These are phyloP conservation scores for Trichoderma brevicompactum DNA, from an alignment of 2,329 filamentous ascomycete genomes.

Conservation along the genomic window DNA sequence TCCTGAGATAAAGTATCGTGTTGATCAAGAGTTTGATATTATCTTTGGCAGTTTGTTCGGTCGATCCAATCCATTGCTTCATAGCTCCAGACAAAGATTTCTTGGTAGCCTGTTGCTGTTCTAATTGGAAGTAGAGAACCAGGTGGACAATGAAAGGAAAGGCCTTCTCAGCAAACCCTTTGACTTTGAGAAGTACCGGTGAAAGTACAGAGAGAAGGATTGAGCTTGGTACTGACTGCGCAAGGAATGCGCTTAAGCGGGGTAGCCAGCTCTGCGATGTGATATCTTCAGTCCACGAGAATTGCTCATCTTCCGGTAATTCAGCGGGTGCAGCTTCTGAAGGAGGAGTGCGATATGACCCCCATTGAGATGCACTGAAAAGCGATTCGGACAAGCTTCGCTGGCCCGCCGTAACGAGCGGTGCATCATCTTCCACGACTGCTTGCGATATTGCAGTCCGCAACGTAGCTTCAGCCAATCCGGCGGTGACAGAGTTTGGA, in stretches of 20 bases:
- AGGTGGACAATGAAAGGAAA: conserved; percentile 88
- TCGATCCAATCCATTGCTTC: conserved; percentile 62
- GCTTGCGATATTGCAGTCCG: conserved; percentile 61
- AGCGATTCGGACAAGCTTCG: conserved; percentile 57
- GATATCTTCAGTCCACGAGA: conserved; percentile 46
- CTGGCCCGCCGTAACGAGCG: conserved; percentile 55
- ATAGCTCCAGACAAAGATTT: conserved; percentile 68
- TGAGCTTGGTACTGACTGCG: conserved; percentile 62
- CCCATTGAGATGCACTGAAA: conserved; percentile 61
- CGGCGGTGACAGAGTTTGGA: conserved; percentile 59
- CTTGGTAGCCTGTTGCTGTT: conserved; percentile 63
- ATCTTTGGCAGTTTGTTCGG: conserved; percentile 50
- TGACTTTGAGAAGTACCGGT: conserved; percentile 67
- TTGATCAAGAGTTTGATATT: conserved; percentile 77
- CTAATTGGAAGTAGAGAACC: conserved; percentile 70
- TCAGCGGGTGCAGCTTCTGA: conserved; percentile 49
- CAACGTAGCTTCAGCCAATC: conserved; percentile 64
- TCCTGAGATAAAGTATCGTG: conserved; percentile 84
- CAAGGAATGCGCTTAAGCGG: conserved; percentile 64
- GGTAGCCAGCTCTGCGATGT: conserved; percentile 62
- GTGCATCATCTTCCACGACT: conserved; percentile 50
- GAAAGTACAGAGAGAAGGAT: conserved; percentile 71
- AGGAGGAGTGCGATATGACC: conserved; percentile 57
- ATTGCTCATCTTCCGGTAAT: conserved; percentile 31
- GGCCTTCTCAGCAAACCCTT: conserved; percentile 71